Evolutionary conservation across 140 eudicot species (phyloP), one percentile per base, ranked within the genome.

Genomic region (Oenanthe javanica): DNA sequence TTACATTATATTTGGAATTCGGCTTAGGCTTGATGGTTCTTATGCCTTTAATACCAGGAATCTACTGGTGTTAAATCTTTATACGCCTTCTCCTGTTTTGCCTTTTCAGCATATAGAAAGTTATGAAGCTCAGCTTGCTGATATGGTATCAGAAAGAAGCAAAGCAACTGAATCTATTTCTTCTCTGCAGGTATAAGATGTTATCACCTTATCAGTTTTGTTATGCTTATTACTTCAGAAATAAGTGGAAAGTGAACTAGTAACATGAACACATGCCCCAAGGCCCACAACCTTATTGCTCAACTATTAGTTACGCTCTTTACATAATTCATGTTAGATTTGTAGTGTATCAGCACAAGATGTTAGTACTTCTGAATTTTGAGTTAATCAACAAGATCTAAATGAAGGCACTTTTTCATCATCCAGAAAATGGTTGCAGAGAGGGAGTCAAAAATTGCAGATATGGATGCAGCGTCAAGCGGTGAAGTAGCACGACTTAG

Each of bases 401-500:
- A 45, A 45, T 61, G 25, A 72, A 59, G 21, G 21, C 66, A 70
- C 76, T 31, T 73, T 50, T 78, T 45, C 80, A 27, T 49, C 5
- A 23, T 81, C n/a, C 90, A 96, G 99, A 89, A 84, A 80, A 69
- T 89, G 83, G 87, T 96, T 82, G 96, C 92, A 63, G 97, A 93
- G 77, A 93, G 85, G 78, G 99, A 96, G 81, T 88, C 97, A 78
- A 88, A 93, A 81, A 89, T 96, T 70, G 98, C 98, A 45, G 98
- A 96, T 76, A 91, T 96, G 98, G 99, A 96, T 89, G 98, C 98
- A 51, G 99, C 99, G 57, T 91, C 96, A 46, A 89, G 88, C 84
- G 99, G 99, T 86, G 99, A 96, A 89, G 89, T 95, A 73, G 99
- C 98, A 75, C 88, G 99, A 52, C 94, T 93, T 77, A 87, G 83